These are phyloP conservation scores for Malus fusca DNA, from an alignment of 306 rosid species.

Conservation along the genomic window DNA sequence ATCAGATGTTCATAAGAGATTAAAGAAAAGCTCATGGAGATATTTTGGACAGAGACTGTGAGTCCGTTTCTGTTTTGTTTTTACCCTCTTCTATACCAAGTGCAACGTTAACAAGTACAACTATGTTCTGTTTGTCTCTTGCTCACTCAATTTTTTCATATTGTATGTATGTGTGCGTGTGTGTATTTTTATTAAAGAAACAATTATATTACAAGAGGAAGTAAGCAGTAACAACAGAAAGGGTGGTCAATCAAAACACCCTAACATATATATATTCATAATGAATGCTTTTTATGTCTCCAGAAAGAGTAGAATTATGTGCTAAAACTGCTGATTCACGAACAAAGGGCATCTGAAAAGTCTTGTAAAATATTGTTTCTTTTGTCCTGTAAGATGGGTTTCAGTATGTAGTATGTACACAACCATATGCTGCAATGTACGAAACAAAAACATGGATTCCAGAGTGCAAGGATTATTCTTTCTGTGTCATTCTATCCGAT, in stretches of 20 bases:
- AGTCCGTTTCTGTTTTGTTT: constrained; percentile 18
- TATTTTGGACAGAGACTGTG: constrained; percentile 79
- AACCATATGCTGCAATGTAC: background rate
- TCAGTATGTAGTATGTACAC: background rate
- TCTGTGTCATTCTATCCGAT: background rate
- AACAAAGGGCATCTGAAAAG: background rate
- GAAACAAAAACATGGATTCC: background rate
- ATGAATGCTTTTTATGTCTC: too few relatives aligned
- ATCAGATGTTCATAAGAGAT: constrained; percentile 68
- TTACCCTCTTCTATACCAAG: background rate
- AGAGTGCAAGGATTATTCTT: background rate
- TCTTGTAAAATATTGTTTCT: background rate
- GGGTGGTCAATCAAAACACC: too few relatives aligned
- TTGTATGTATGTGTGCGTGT: background rate
- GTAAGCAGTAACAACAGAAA: too few relatives aligned
- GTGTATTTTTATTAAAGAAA: too few relatives aligned
- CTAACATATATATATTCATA: too few relatives aligned
- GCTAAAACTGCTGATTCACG: background rate
- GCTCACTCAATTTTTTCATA: background rate
- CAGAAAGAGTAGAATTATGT: background rate
- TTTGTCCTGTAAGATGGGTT: background rate
- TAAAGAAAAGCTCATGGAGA: constrained; percentile 88
- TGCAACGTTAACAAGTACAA: background rate
- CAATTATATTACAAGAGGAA: too few relatives aligned
- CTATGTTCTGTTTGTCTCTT: background rate